Evolutionary conservation across 73 alveolate genomes (phyloP).

Genomic region (Symbiodinium natans): DNA sequence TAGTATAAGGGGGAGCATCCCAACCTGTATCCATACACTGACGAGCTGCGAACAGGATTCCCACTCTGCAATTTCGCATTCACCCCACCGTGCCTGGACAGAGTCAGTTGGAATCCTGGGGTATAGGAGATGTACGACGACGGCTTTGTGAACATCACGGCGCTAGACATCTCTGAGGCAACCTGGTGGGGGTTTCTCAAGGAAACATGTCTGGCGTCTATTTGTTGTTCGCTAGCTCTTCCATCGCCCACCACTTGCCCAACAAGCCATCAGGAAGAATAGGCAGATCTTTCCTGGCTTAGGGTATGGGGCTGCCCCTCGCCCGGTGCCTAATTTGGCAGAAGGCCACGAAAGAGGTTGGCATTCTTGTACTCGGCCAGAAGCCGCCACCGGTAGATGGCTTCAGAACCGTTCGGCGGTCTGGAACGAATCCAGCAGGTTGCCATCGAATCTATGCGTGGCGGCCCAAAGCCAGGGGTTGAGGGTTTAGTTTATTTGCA

Average conservation of each 20-base stretch:
- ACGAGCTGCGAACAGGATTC: background rate
- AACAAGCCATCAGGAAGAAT: no score
- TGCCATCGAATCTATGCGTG: slow-evolving; percentile 81
- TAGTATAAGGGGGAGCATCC: no score
- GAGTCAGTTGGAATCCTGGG: no score
- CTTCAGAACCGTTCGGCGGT: no score
- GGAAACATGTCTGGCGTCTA: background rate
- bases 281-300: background rate
- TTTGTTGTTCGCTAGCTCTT: background rate
- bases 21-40: background rate
- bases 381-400: no score
- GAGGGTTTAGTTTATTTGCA: no score
- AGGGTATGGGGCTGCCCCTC: background rate
- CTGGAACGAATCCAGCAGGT: no score
- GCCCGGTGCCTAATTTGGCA: background rate
- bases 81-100: background rate
- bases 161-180: slow-evolving; percentile 74
- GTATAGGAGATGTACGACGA: slow-evolving; percentile 73
- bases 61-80: background rate
- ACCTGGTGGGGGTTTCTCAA: background rate
- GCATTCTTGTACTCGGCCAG: background rate
- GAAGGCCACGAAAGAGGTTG: background rate
- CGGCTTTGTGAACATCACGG: slow-evolving; percentile 48
- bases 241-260: no score
- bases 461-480: background rate